phyloP scores from a whole-genome alignment of 2,329 filamentous ascomycete species.

The Cladosporium sphaerospermum region DNA sequence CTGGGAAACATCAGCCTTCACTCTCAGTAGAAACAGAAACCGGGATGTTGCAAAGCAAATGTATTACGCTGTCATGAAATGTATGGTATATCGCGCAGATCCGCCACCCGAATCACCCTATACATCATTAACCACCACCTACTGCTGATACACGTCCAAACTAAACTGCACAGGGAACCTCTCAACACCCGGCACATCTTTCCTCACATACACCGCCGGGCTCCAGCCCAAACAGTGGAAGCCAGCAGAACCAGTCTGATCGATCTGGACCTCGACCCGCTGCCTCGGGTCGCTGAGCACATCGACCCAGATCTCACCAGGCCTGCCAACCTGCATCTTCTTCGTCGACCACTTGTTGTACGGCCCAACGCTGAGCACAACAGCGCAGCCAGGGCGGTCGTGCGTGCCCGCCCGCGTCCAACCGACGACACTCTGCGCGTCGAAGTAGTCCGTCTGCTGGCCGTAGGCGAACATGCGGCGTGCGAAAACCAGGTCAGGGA shows the following conservation, averaged over 20 bases:
- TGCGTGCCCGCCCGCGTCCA: conserved; percentile 49
- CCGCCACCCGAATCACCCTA: too few species aligned
- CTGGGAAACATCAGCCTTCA: too few species aligned
- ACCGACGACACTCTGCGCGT: conserved; percentile 55
- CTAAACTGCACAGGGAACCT: conserved; percentile 30
- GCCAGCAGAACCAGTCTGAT: conserved; percentile 51
- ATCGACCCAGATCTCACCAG: conserved; percentile 59
- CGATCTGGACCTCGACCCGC: conserved; percentile 52
- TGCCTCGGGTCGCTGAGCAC: conserved; percentile 48
- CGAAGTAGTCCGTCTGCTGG: conserved; percentile 58
- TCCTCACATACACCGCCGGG: conserved; percentile 57
- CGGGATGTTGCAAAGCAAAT: too few species aligned
- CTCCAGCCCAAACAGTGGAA: conserved; percentile 52
- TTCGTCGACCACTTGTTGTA: conserved; percentile 29
- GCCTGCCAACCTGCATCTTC: conserved; percentile 57
- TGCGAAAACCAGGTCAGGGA: conserved; percentile 55
- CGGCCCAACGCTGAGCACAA: conserved; percentile 27
- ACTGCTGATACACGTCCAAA: conserved; percentile 13
- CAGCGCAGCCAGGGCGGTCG: conserved; percentile 31
- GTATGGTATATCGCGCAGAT: too few species aligned
- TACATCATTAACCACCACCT: not conserved
- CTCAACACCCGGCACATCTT: conserved; percentile 47
- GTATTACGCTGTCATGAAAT: too few species aligned
- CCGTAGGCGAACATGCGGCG: conserved; percentile 64
- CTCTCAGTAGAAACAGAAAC: too few species aligned